A percentile compares a stretch with the other conserved stretches of the same genome.
Evolutionary conservation across 352 stramenopile genomes (phyloP).

Genomic region (Phytophthora citrophthora): DNA sequence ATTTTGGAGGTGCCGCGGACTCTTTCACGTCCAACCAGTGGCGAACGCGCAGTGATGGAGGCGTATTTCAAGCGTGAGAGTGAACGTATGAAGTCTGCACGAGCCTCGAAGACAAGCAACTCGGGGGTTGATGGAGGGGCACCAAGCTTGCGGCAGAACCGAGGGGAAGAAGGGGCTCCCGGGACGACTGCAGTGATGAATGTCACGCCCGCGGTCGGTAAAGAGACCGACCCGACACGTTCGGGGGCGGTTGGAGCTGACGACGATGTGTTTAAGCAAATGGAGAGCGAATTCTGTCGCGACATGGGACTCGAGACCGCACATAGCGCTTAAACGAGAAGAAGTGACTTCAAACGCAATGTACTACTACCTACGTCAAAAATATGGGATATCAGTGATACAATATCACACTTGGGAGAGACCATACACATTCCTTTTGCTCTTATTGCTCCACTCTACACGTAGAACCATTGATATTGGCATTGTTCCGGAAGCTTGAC

Average conservation of each 20-base stretch:
- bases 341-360: not conserved
- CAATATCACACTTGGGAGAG: too few species aligned
- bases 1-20: conserved; percentile 93
- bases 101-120: conserved; percentile 21
- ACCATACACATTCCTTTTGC: too few species aligned
- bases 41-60: conserved; percentile 84
- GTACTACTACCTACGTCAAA: not conserved
- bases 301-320: conserved; percentile 67
- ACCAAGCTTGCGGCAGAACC: conserved; percentile 29
- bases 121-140: conserved; percentile 17
- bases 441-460: too few species aligned
- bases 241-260: conserved; percentile 27
- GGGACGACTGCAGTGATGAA: conserved; percentile 11
- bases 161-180: conserved; percentile 17
- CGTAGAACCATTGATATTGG: too few species aligned
- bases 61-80: conserved; percentile 92
- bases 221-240: conserved; percentile 23
- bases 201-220: not conserved
- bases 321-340: conserved; percentile 14
- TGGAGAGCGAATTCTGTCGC: conserved; percentile 80
- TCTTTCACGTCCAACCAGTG: conserved; percentile 79
- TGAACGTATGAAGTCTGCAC: conserved; percentile 58
- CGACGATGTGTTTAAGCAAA: conserved; percentile 79
- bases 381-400: not conserved
- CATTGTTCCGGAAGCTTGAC: too few species aligned